Evolutionary conservation across 164 flowering plant genomes (phyloP).

Genomic region (Magnolia officinalis): DNA sequence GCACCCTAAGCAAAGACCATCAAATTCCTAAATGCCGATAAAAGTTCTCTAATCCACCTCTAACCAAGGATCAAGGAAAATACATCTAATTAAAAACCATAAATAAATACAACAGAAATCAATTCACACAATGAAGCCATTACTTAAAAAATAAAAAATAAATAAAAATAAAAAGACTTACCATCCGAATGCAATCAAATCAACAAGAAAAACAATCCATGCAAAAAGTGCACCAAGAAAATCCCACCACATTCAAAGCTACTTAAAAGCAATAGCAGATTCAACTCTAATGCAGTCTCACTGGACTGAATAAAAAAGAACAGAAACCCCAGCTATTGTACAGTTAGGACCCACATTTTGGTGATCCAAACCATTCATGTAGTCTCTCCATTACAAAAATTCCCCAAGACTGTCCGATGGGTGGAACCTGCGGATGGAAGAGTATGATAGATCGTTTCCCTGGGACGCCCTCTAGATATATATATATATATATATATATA

Average conservation of each 20-base stretch:
- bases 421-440: no score
- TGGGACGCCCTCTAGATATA: no score
- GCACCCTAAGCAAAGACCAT: background rate
- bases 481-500: no score
- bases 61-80: no score
- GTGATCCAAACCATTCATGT: background rate
- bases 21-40: background rate
- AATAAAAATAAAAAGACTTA: background rate
- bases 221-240: background rate
- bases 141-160: background rate
- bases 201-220: background rate
- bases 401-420: no score
- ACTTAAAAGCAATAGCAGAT: background rate
- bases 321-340: background rate
- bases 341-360: background rate
- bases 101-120: background rate
- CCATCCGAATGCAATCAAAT: background rate
- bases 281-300: background rate
- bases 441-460: no score
- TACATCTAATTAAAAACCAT: background rate
- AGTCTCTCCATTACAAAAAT: background rate
- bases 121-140: background rate
- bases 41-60: no score
- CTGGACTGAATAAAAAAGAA: background rate
- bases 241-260: background rate